Evolutionary conservation across 192 early-diverging fungal genomes (phyloP).

Genomic region (Hyaloraphidium curvatum): DNA sequence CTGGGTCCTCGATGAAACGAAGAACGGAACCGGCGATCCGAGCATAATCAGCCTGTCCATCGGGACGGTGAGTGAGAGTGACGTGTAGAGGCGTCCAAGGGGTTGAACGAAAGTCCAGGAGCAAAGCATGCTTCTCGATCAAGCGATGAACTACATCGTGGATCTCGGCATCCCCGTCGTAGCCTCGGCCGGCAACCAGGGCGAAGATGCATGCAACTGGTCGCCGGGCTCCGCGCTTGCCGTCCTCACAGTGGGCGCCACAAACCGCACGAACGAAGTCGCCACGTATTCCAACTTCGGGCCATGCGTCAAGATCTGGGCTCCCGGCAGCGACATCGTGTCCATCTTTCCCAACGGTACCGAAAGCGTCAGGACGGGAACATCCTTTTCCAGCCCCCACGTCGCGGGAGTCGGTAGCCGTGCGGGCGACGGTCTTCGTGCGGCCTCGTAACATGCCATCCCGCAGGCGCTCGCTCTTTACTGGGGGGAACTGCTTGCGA

Average conservation of each 20-base stretch:
- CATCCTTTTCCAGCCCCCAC: no score
- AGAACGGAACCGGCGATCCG: constrained; percentile 5
- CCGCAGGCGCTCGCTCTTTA: no score
- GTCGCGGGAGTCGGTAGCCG: no score
- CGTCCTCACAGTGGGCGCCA: constrained; percentile 38
- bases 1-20: constrained; percentile 27
- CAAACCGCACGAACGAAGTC: constrained; percentile 32
- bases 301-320: constrained; percentile 16
- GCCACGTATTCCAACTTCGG: constrained; percentile 35
- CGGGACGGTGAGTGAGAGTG: background rate
- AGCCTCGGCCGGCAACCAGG: constrained; percentile 37
- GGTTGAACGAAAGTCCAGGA: constrained; percentile 27
- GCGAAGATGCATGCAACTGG: constrained; percentile 30
- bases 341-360: background rate
- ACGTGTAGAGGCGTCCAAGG: background rate
- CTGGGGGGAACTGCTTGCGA: no score
- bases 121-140: constrained; percentile 24
- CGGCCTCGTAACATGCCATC: no score
- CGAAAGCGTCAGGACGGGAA: no score
- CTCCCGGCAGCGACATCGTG: background rate
- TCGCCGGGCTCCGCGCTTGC: constrained; percentile 32
- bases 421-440: no score
- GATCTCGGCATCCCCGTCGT: constrained; percentile 25
- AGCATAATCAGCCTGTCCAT: constrained; percentile 23
- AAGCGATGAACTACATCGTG: constrained; percentile 26